Evolutionary conservation across 2,329 filamentous ascomycete species (phyloP).

Genomic region (Xylaria sp.): DNA sequence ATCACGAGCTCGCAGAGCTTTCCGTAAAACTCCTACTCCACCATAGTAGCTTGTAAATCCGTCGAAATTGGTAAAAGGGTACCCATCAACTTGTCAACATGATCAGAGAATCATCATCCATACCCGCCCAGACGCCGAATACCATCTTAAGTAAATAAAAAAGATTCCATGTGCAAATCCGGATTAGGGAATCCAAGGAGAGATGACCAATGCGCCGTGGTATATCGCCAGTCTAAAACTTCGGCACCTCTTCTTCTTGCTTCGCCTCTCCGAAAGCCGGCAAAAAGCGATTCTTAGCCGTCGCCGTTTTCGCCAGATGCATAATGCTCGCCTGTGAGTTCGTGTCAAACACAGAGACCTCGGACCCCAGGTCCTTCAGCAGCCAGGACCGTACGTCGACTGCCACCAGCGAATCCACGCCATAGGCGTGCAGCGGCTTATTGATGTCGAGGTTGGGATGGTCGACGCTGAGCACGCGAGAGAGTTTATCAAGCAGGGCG

Average conservation of each 20-base stretch:
- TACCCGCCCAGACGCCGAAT: background rate
- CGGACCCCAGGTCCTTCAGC: constrained; percentile 42
- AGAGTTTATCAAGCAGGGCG: constrained; percentile 45
- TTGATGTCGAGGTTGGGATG: constrained; percentile 40
- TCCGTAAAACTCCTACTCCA: background rate
- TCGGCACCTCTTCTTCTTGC: constrained; percentile 11
- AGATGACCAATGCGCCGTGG: background rate
- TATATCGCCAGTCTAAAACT: constrained; percentile 1
- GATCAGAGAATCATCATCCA: background rate
- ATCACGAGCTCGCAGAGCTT: background rate
- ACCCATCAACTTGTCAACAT: background rate
- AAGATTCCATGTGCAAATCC: background rate
- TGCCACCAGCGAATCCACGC: constrained; percentile 46
- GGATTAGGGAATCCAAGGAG: background rate
- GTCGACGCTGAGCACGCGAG: constrained; percentile 41
- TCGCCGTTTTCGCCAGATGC: constrained; percentile 42
- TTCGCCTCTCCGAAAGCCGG: constrained; percentile 21
- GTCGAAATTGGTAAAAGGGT: no score
- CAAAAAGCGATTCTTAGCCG: constrained; percentile 43
- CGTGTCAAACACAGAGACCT: constrained; percentile 47
- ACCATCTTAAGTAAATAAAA: background rate
- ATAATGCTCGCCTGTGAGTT: constrained; percentile 42
- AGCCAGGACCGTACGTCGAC: constrained; percentile 45
- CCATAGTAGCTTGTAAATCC: no score
- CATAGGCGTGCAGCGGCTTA: constrained; percentile 42